Percentiles rank a stretch among this genome's conserved stretches.
These are phyloP conservation scores for Hibiscus tridactylites DNA, from an alignment of 345 rosid species.

Conservation along the genomic window DNA sequence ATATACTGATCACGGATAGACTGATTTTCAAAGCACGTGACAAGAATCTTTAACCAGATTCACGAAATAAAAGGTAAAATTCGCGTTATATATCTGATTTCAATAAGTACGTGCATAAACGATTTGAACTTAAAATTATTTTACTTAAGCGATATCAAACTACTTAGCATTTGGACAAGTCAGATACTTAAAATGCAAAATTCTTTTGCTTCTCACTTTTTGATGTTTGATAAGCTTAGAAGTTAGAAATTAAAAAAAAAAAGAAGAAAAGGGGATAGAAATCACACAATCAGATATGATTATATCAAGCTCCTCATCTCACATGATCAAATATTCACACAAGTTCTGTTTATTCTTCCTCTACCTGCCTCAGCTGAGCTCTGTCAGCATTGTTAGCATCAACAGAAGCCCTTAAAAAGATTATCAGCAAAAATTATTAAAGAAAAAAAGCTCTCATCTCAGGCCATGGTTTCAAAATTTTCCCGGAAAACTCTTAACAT, in stretches of 20 bases:
- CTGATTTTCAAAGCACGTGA: not conserved
- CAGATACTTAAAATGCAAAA: too few species aligned
- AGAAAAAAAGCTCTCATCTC: not conserved
- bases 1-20: not conserved
- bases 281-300: not conserved
- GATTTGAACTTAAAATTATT: too few species aligned
- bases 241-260: too few species aligned
- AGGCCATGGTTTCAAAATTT: constrained; percentile 25
- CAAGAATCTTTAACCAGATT: not conserved
- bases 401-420: constrained; percentile 1
- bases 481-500: constrained; percentile 66
- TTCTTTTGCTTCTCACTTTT: not conserved
- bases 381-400: constrained; percentile 6
- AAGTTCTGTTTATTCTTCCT: not conserved
- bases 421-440: constrained; percentile 1
- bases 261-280: not conserved
- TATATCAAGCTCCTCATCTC: not conserved
- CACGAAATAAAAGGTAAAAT: not conserved
- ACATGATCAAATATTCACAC: constrained; percentile 12
- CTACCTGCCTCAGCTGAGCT: not conserved
- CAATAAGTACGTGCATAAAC: too few species aligned
- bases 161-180: too few species aligned
- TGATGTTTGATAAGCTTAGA: not conserved
- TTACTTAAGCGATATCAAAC: too few species aligned
- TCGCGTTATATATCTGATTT: too few species aligned